Evolutionary conservation across 352 stramenopile species (phyloP).

Genomic region (Thraustochytrium striatum): DNA sequence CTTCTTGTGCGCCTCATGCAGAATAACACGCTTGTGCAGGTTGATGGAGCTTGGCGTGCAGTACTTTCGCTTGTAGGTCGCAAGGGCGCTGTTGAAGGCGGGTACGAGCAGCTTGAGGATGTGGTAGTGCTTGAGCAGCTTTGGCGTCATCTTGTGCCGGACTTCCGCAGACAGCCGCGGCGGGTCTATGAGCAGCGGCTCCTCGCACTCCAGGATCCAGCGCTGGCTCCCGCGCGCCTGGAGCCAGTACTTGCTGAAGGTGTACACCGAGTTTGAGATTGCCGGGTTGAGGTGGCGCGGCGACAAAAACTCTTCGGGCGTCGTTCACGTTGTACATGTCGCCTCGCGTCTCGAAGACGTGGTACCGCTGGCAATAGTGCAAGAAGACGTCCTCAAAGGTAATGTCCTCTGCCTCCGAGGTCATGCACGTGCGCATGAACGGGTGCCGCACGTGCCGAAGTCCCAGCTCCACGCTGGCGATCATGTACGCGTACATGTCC

Average conservation of each 20-base stretch:
- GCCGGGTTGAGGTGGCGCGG: neutral
- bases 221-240: neutral
- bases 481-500: conserved; percentile 47
- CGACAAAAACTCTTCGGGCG: conserved; percentile 2
- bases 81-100: conserved; percentile 15
- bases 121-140: conserved; percentile 8
- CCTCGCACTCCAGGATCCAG: conserved; percentile 29
- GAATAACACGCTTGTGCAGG: neutral
- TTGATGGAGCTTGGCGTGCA: neutral
- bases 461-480: neutral
- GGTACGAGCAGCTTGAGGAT: neutral
- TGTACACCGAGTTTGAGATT: neutral
- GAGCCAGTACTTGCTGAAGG: conserved; percentile 45
- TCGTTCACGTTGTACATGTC: conserved; percentile 3
- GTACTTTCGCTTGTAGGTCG: conserved; percentile 22
- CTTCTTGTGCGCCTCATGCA: conserved; percentile 19
- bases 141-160: neutral
- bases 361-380: conserved; percentile 45
- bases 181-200: neutral
- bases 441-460: neutral
- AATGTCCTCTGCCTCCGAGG: neutral
- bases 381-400: conserved; percentile 17
- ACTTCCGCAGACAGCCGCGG: neutral
- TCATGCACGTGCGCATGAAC: conserved; percentile 42
- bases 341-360: conserved; percentile 27